Conservation (phyloP, 106 monocot species). For the Amphibolis antarctica region DNA sequence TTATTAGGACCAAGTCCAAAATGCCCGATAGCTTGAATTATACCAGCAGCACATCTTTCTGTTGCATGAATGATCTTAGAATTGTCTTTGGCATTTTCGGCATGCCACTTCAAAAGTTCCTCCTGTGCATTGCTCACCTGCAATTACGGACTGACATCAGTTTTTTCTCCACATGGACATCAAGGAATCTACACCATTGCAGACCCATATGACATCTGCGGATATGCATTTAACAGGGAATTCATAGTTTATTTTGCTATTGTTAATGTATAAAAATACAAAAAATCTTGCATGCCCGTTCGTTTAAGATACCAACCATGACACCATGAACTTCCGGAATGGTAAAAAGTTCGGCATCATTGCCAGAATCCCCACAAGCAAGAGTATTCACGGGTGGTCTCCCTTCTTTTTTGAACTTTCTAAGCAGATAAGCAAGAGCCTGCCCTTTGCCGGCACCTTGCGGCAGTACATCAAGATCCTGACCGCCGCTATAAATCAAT, state of each 20-base stretch:
- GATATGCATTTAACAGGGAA: neutral
- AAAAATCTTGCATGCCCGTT: neutral
- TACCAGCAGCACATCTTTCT: conserved; percentile 83
- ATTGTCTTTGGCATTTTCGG: conserved; percentile 64
- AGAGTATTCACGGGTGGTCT: conserved; percentile 64
- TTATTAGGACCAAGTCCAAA: conserved; percentile 68
- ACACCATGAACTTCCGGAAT: conserved; percentile 85
- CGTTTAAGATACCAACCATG: conserved; percentile 42
- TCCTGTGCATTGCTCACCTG: conserved; percentile 97
- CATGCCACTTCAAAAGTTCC: conserved; percentile 76
- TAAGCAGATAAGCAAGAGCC: conserved; percentile 74
- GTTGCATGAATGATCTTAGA: conserved; percentile 70
- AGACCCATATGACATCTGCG: no score
- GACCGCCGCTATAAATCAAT: conserved; percentile 78
- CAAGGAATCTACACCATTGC: no score
- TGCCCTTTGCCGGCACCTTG: conserved; percentile 89
- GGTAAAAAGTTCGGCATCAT: conserved; percentile 86
- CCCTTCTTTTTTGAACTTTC: conserved; percentile 43
- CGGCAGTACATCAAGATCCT: conserved; percentile 71
- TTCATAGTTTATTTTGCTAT: neutral
- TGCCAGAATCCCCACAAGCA: conserved; percentile 94
- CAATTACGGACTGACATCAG: neutral
- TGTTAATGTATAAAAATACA: neutral
- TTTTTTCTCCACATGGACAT: neutral
- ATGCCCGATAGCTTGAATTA: conserved; percentile 77